phyloP scores from a whole-genome alignment of 2,329 filamentous ascomycete species.

The Pyrenophora tritici-repentis region DNA sequence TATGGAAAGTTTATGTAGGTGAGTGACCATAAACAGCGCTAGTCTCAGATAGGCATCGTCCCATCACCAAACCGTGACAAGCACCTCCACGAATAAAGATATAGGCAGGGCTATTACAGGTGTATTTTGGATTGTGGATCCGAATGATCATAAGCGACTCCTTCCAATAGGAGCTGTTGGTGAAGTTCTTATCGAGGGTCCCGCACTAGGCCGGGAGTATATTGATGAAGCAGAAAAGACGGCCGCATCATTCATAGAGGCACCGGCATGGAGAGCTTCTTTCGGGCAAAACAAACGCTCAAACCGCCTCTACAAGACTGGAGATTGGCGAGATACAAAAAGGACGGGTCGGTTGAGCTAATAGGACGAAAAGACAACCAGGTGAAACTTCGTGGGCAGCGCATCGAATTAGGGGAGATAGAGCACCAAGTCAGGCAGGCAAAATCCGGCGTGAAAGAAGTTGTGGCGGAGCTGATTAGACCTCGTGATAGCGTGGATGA shows the following conservation, averaged over 20 bases:
- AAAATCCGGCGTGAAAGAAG: too few relatives aligned
- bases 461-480: too few relatives aligned
- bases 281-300: too few relatives aligned
- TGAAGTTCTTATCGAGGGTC: constrained; percentile 34
- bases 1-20: too few relatives aligned
- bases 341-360: constrained; percentile 18
- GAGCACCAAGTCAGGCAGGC: constrained; percentile 4
- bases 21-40: too few relatives aligned
- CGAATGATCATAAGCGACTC: constrained; percentile 21
- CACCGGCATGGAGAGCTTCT: too few relatives aligned
- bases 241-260: constrained; percentile 17
- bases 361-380: constrained; percentile 27
- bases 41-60: too few relatives aligned
- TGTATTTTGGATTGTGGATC: constrained; percentile 31
- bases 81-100: too few relatives aligned
- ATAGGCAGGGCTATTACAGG: too few relatives aligned
- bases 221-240: constrained; percentile 26
- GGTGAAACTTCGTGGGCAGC: constrained; percentile 31
- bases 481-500: too few relatives aligned
- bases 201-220: constrained; percentile 26
- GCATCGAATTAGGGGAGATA: constrained; percentile 34
- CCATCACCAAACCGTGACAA: too few relatives aligned
- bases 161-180: constrained; percentile 24
- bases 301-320: constrained; percentile 36
- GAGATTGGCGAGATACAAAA: constrained; percentile 22